These are phyloP conservation scores for Fusarium sp. DNA, from an alignment of 2,329 filamentous ascomycete species.

Conservation along the genomic window DNA sequence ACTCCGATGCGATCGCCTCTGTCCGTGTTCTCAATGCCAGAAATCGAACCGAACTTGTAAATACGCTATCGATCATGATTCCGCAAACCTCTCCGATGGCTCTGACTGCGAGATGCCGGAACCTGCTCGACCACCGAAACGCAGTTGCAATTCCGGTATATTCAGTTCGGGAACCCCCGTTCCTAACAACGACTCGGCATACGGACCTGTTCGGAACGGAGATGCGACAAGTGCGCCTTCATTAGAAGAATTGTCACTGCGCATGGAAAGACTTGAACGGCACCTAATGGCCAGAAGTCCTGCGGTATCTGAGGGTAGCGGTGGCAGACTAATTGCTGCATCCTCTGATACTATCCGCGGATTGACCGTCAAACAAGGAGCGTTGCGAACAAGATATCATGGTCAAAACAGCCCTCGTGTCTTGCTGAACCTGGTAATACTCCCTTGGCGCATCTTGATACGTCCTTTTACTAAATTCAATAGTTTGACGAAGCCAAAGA, in stretches of 20 bases:
- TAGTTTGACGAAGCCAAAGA: conserved; percentile 68
- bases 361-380: conserved; percentile 63
- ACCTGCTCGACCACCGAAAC: conserved; percentile 55
- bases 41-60: conserved; percentile 68
- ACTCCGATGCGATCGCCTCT: conserved; percentile 67
- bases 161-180: conserved; percentile 42
- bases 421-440: conserved; percentile 65
- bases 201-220: conserved; percentile 51
- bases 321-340: conserved; percentile 52
- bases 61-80: conserved; percentile 65
- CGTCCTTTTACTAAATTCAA: conserved; percentile 18
- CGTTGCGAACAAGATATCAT: conserved; percentile 63
- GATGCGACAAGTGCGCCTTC: conserved; percentile 52
- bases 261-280: conserved; percentile 68
- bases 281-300: conserved; percentile 61
- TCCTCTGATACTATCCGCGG: conserved; percentile 63
- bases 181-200: conserved; percentile 45
- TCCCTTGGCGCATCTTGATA: background rate
- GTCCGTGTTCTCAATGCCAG: conserved; percentile 70
- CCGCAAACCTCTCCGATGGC: conserved; percentile 63
- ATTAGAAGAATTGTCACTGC: conserved; percentile 63
- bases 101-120: conserved; percentile 59
- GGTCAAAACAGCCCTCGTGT: conserved; percentile 67
- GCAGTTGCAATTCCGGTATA: conserved; percentile 52
- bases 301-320: conserved; percentile 55